A percentile compares a stretch with the other conserved stretches of the same genome.
Conservation (phyloP, 2,329 filamentous ascomycete species). For the Ophiostoma populinum region DNA sequence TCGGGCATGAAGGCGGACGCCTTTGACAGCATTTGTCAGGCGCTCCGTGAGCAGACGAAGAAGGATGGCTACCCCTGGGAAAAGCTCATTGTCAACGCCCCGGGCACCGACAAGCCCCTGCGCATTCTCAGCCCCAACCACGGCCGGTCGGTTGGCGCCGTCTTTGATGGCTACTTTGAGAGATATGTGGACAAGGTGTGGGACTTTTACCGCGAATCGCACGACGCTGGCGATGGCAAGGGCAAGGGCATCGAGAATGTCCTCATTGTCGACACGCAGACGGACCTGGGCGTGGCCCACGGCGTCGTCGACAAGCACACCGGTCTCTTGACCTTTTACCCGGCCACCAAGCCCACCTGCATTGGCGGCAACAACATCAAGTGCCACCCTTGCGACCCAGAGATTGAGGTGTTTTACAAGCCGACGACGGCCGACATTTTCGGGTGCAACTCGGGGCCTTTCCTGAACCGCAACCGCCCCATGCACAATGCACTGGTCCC, state of each 20-base stretch:
- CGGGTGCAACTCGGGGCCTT: slow-evolving; percentile 46
- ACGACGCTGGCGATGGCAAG: not conserved
- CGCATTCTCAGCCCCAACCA: slow-evolving; percentile 28
- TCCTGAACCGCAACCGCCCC: slow-evolving; percentile 25
- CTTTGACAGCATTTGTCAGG: slow-evolving; percentile 34
- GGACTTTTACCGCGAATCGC: slow-evolving; percentile 18
- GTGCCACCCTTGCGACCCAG: slow-evolving; percentile 13
- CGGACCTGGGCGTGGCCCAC: slow-evolving; percentile 32
- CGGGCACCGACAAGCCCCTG: slow-evolving; percentile 15
- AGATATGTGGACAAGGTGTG: slow-evolving; percentile 25
- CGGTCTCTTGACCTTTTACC: slow-evolving; percentile 16
- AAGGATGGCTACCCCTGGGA: slow-evolving; percentile 45
- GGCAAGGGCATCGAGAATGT: slow-evolving; percentile 13
- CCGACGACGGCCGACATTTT: slow-evolving; percentile 48
- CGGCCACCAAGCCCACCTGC: not conserved
- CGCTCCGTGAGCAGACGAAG: slow-evolving; percentile 34
- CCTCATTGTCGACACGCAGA: slow-evolving; percentile 48
- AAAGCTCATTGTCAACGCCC: slow-evolving; percentile 28
- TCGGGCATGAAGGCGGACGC: slow-evolving; percentile 40
- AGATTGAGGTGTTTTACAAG: slow-evolving; percentile 28
- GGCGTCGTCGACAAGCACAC: slow-evolving; percentile 28
- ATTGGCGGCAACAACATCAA: not conserved
- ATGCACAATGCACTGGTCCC: slow-evolving; percentile 28
- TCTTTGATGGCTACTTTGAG: slow-evolving; percentile 27
- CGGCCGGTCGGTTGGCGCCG: slow-evolving; percentile 23